Base-by-base conservation (phyloP, 768 basidiomycete species). In the Russula vinacea region DNA sequence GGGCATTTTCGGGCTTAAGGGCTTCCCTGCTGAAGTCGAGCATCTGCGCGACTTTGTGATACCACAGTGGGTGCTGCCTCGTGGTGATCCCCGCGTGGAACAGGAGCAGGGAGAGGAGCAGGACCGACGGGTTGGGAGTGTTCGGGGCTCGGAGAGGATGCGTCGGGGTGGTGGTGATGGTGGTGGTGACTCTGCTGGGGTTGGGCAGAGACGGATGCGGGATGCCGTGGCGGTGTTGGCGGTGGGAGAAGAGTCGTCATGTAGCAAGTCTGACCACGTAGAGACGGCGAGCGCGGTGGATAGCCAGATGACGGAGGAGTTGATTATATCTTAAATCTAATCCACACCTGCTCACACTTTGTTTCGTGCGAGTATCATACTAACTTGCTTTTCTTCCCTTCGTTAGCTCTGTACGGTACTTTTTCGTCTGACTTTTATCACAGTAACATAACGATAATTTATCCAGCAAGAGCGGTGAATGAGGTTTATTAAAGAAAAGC, bases 1-100 rank as follows among this genome's bases (percentile, higher is more conserved):
- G 47, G 79, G 77, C 17, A 84, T 86, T 10, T 90, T 88, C 70
- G 88, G 88, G 0, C 75, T 77, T 4, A 58, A 37, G 80, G 83
- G 66, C 76, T 87, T n/a, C 83, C 83, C 6, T 68, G 63, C 71
- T 1, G 80, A 77, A 40, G 64, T 84, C 42, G 79, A 80, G 64
- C 78, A 81, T 58, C 64, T 75, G 35, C 76, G 74, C 65, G 85
- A 88, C 49, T 89, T 82, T 68, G 78, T 81, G 67, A 73, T 86
- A 42, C 88, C 88, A 0, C 65, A 73, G 22, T 87, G 84, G 85
- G 63, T 70, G 68, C 45, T 67, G 57, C 53, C 61, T n/a, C 24
- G 29, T 29, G 32, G 5, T 3, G 64, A 65, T 24, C 33, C 35
- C 57, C 69, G 62, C 60, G 55, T 35, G 54, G 37, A 40, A 24